Percentiles rank a stretch among this genome's conserved stretches.
These are phyloP conservation scores for Physcomitrellopsis africana DNA, from an alignment of 225 moss, liverwort and hornwort genomes.

Conservation along the genomic window DNA sequence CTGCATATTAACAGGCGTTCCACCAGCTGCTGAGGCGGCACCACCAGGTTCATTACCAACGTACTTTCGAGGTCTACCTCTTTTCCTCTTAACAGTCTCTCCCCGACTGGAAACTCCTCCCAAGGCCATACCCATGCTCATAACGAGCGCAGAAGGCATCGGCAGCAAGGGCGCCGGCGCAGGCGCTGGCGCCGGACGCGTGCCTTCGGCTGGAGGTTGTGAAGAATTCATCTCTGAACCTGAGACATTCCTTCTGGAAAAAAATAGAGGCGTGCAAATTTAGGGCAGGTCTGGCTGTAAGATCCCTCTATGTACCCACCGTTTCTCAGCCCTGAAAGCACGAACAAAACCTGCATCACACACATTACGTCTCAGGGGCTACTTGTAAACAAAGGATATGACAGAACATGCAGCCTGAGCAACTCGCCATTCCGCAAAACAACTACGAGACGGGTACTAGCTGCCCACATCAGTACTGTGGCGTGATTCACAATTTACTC, in stretches of 20 bases:
- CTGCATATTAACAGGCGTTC: slow-evolving; percentile 37
- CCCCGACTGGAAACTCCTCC: slow-evolving; percentile 34
- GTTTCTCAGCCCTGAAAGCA: too few relatives aligned
- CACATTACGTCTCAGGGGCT: not conserved
- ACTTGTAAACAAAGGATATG: not conserved
- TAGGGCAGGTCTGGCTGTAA: not conserved
- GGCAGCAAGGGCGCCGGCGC: slow-evolving; percentile 27
- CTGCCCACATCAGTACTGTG: not conserved
- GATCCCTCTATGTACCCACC: not conserved
- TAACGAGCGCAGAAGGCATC: slow-evolving; percentile 33
- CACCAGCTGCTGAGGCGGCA: slow-evolving; percentile 26
- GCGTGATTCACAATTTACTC: not conserved
- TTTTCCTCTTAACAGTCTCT: slow-evolving; percentile 61
- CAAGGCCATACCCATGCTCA: slow-evolving; percentile 39
- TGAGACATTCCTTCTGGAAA: slow-evolving; percentile 21
- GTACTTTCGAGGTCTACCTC: slow-evolving; percentile 74
- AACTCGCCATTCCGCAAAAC: not conserved
- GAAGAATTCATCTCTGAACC: slow-evolving; percentile 32
- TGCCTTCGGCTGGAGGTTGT: not conserved
- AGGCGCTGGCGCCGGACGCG: not conserved
- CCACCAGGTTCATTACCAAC: slow-evolving; percentile 35
- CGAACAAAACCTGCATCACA: not conserved
- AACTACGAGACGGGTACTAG: not conserved
- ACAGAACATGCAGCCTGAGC: not conserved
- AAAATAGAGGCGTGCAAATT: slow-evolving; percentile 2